Conservation (phyloP, 192 early-diverging fungal species). For the Podila minutissima region DNA sequence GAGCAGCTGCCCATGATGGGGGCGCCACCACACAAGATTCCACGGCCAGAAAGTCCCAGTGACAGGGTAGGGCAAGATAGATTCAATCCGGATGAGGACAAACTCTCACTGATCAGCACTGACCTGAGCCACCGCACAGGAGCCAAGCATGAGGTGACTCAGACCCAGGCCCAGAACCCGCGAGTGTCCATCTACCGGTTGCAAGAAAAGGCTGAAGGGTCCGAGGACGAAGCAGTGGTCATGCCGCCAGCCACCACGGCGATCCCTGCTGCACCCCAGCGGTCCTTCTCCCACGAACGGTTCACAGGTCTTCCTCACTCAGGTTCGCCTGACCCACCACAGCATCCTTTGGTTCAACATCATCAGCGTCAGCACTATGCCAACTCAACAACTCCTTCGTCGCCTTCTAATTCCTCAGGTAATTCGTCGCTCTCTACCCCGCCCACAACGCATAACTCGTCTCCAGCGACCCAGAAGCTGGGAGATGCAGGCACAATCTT, state of each 20-base stretch:
- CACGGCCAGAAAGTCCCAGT: slow-evolving; percentile 28
- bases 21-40: slow-evolving; percentile 4
- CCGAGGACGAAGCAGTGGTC: neutral
- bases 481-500: slow-evolving; percentile 3
- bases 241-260: neutral
- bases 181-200: neutral
- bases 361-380: slow-evolving; percentile 1
- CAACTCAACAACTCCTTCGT: slow-evolving; percentile 13
- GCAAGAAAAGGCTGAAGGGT: neutral
- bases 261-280: neutral
- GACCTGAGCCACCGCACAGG: slow-evolving; percentile 1
- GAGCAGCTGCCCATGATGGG: slow-evolving; percentile 21
- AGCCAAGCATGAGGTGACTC: neutral
- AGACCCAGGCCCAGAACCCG: neutral
- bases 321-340: neutral
- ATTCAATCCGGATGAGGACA: slow-evolving; percentile 47
- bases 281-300: neutral
- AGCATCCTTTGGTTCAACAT: neutral
- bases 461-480: slow-evolving; percentile 14
- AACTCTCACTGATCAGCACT: slow-evolving; percentile 22
- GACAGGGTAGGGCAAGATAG: slow-evolving; percentile 31
- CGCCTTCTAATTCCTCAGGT: slow-evolving; percentile 18
- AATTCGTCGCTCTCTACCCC: slow-evolving; percentile 22
- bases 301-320: neutral
- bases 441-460: slow-evolving; percentile 19